Conservation (phyloP, 805 yeast species). For the Candida pseudoglaebosa region DNA sequence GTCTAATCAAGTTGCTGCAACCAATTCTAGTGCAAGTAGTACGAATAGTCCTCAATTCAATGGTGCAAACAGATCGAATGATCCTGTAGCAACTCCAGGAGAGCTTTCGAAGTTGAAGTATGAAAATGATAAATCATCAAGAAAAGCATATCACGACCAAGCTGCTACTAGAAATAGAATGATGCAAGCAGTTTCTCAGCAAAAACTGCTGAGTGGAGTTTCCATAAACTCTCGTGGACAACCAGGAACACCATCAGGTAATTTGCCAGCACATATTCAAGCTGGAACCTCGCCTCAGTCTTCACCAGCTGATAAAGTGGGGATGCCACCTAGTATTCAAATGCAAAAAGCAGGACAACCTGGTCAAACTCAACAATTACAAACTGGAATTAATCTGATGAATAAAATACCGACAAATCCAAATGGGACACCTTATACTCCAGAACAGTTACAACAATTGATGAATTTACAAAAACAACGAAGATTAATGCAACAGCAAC, state of each 20-base stretch:
- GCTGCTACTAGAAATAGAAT: conserved; percentile 40
- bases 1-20: conserved; percentile 8
- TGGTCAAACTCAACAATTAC: conserved; percentile 7
- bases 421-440: conserved; percentile 54
- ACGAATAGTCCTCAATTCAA: conserved; percentile 2
- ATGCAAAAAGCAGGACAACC: neutral
- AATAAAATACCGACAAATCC: conserved; percentile 42
- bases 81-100: conserved; percentile 65
- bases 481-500: conserved; percentile 43
- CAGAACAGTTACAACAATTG: conserved; percentile 58
- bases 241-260: neutral
- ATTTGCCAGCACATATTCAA: neutral
- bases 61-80: conserved; percentile 24
- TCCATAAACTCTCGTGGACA: conserved; percentile 3
- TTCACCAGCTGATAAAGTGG: conserved; percentile 1
- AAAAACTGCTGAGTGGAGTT: conserved; percentile 14
- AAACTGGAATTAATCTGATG: neutral
- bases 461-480: conserved; percentile 51
- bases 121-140: conserved; percentile 81
- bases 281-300: neutral
- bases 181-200: conserved; percentile 42
- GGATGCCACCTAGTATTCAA: conserved; percentile 2
- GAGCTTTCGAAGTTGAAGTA: conserved; percentile 79
- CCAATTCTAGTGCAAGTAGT: conserved; percentile 9
- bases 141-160: conserved; percentile 61